Evolutionary conservation across 139 green algal species (phyloP).

Genomic region (Tetradesmus obliquus): DNA sequence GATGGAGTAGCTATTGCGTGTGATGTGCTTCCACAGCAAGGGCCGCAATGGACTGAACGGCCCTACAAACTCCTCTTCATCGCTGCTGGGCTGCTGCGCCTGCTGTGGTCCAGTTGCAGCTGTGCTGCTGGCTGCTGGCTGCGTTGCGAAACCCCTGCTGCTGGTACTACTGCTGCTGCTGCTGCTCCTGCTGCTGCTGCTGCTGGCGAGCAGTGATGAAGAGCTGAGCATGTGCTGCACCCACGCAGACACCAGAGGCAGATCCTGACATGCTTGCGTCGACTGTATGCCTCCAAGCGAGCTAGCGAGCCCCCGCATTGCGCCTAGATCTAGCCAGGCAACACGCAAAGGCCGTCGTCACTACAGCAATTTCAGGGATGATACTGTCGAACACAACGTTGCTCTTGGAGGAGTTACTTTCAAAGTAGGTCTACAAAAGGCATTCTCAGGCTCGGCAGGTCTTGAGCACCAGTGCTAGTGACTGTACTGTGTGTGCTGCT

Average conservation of each 20-base stretch:
- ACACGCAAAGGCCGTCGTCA: not conserved
- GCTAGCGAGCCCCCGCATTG: not conserved
- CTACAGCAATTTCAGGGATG: not conserved
- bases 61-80: not conserved
- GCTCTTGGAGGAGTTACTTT: no score
- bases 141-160: not conserved
- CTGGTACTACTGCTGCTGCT: not conserved
- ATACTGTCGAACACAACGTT: no score
- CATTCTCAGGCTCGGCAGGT: no score
- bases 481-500: not conserved
- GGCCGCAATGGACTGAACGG: not conserved
- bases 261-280: not conserved
- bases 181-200: not conserved
- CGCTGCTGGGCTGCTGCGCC: not conserved
- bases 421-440: no score
- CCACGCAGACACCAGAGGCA: slow-evolving; percentile 21
- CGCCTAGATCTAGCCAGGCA: not conserved
- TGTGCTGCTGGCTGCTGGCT: not conserved
- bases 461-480: not conserved
- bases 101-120: not conserved
- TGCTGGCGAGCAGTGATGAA: not conserved
- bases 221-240: slow-evolving; percentile 10
- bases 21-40: not conserved
- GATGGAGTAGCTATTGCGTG: not conserved
- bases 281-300: not conserved